A percentile compares a stretch with the other conserved stretches of the same genome.
phyloP scores from a whole-genome alignment of 176 grass and related monocot genomes.

The Avena insularis region DNA sequence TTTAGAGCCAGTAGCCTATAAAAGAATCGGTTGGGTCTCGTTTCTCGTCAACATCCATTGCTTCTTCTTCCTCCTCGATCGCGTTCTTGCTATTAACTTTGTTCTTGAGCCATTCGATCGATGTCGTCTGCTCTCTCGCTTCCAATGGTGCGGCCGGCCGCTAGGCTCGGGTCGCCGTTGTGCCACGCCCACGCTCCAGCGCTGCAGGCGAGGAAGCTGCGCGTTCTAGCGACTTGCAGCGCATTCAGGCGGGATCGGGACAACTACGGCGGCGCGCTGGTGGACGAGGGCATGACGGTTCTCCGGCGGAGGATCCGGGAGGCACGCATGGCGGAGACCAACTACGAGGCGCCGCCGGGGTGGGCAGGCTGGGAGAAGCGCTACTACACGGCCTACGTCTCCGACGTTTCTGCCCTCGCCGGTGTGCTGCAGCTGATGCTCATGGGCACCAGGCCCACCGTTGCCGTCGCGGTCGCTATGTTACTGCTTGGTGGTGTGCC shows the following conservation, averaged over 20 bases:
- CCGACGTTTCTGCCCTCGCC: constrained; percentile 24
- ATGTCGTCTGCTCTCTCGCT: constrained; percentile 21
- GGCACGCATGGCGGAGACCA: too few relatives aligned
- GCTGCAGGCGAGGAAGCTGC: background rate
- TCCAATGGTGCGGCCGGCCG: background rate
- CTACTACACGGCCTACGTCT: constrained; percentile 46
- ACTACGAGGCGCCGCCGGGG: too few relatives aligned
- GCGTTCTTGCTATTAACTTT: background rate
- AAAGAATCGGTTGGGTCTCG: background rate
- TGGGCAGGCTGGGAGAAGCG: constrained; percentile 84
- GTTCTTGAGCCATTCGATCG: background rate
- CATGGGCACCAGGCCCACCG: constrained; percentile 58
- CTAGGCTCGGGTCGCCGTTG: background rate
- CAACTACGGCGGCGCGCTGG: constrained; percentile 52
- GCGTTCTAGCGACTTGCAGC: background rate
- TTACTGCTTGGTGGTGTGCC: constrained; percentile 62
- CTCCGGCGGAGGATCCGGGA: constrained; percentile 49
- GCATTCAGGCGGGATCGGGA: constrained; percentile 10
- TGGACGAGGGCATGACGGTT: constrained; percentile 73
- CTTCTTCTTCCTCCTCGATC: background rate
- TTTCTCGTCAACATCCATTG: background rate
- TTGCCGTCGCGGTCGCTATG: constrained; percentile 39
- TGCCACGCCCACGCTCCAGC: background rate
- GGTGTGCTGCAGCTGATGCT: constrained; percentile 62
- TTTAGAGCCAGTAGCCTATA: background rate